These are phyloP conservation scores for Fusarium caatingaense DNA, from an alignment of 2,329 filamentous ascomycete species.

Conservation along the genomic window DNA sequence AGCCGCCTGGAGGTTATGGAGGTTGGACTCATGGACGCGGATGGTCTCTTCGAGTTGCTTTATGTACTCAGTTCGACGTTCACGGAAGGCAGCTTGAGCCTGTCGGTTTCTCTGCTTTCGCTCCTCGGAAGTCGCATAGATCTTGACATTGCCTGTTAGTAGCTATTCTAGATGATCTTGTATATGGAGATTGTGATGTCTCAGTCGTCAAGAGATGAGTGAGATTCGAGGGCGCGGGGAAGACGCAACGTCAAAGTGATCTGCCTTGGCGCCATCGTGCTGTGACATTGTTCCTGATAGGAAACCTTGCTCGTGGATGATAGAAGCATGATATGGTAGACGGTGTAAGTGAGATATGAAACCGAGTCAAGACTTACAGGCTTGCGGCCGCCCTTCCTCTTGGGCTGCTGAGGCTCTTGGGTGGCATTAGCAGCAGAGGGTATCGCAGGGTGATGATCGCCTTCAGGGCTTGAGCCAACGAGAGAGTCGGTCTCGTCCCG, in stretches of 20 bases:
- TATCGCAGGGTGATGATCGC: conserved; percentile 57
- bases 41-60: conserved; percentile 98
- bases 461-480: conserved; percentile 69
- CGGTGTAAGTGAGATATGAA: conserved; percentile 8
- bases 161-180: conserved; percentile 11
- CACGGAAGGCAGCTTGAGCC: conserved; percentile 96
- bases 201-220: background rate
- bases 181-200: conserved; percentile 16
- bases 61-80: conserved; percentile 98
- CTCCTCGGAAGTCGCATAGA: conserved; percentile 98
- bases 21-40: conserved; percentile 93
- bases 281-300: background rate
- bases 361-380: conserved; percentile 74
- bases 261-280: background rate
- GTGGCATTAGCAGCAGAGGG: conserved; percentile 48
- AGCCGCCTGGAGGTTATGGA: conserved; percentile 92
- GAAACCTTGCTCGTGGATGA: background rate
- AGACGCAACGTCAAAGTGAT: conserved; percentile 5
- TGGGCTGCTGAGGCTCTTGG: conserved; percentile 75
- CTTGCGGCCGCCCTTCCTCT: conserved; percentile 97
- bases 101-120: conserved; percentile 97
- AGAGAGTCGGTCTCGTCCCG: conserved; percentile 72
- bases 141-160: conserved; percentile 64
- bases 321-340: background rate
- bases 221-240: conserved; percentile 9